Base-by-base conservation (phyloP, 1,284 basidiomycete species). In the Golubevia pallescens region DNA sequence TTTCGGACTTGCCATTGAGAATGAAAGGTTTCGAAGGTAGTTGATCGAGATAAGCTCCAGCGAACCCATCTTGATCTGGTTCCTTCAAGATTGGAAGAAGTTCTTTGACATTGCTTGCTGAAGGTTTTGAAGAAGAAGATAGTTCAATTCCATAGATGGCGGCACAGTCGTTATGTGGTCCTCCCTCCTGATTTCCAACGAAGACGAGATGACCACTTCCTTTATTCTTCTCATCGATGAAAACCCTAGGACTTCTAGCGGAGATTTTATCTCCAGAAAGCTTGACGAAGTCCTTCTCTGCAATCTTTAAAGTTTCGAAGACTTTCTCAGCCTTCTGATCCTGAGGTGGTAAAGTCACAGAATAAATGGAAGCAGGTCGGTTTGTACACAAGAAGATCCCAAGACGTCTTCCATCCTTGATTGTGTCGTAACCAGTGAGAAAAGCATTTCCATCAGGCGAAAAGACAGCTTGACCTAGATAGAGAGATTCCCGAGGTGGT, bases 311-410 rank as follows among this genome's bases (percentile, higher is more conserved):
- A 13, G 10, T 32, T 62, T 23, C 28, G 6, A 62, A 20, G 5
- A 8, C 16, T 48, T 48, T 57, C 24, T 58, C 62, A 23, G 51
- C 23, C 28, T 34, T 58, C n/a, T 24, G 14, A 1, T 32, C 4
- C 42, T 2, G 0, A 6, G 56, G 19, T 4, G 65, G 61, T 0
- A 54, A 8, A 13, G 4, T 7, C 3, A 65, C 13, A 13, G 24
- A 3, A 19, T 58, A 56, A 3, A 70, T 38, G 34, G 16, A 38
- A 0, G 65, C 32, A 14, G 70, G 70, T 16, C 70, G 57, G 34
- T 72, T 72, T 20, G 68, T 65, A 61, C 70, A 72, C 51, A 65
- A 69, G 19, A 67, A 53, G 8, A 68, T 38, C n/a, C 70, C 70
- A 1, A 72, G 59, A n/a, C 67, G 38, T 28, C 68, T 48, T 2